phyloP scores from a whole-genome alignment of 495 filamentous ascomycete genomes.

The Parathielavia appendiculata region DNA sequence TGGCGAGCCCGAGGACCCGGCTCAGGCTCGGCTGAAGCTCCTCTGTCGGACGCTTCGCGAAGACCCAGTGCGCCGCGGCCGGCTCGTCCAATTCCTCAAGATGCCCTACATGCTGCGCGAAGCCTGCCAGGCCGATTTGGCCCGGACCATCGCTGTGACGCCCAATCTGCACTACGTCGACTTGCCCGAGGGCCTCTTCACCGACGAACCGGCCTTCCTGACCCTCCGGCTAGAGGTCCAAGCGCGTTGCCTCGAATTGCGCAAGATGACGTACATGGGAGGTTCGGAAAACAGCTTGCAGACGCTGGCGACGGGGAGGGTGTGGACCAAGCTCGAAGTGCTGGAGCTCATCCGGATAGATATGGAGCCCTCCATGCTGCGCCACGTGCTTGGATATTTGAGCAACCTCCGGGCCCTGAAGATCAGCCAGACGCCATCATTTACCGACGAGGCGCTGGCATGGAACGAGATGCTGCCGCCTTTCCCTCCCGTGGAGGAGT shows the following conservation, averaged over 20 bases:
- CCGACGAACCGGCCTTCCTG: conserved; percentile 66
- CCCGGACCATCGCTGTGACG: conserved; percentile 77
- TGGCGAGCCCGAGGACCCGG: conserved; percentile 70
- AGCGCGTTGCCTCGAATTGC: conserved; percentile 71
- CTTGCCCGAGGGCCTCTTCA: conserved; percentile 80
- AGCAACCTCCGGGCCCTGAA: conserved; percentile 64
- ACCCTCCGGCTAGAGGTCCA: conserved; percentile 79
- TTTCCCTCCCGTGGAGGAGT: conserved; percentile 64
- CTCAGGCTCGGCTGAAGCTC: conserved; percentile 67
- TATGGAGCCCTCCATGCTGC: conserved; percentile 64
- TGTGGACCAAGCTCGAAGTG: conserved; percentile 76
- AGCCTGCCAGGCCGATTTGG: conserved; percentile 75
- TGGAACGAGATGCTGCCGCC: conserved; percentile 54
- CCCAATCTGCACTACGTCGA: conserved; percentile 86
- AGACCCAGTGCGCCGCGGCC: conserved; percentile 56
- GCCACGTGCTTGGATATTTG: conserved; percentile 65
- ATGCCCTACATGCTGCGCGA: conserved; percentile 96
- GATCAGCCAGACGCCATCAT: conserved; percentile 57
- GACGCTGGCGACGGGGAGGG: conserved; percentile 54
- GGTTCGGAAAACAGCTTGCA: conserved; percentile 78
- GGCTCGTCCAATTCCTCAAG: conserved; percentile 70
- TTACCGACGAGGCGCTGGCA: conserved; percentile 72
- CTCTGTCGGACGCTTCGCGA: conserved; percentile 78
- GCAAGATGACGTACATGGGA: conserved; percentile 77
- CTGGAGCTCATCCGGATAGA: conserved; percentile 68